A percentile compares a stretch with the other conserved stretches of the same genome.
These are phyloP conservation scores for Urtica urens DNA, from an alignment of 306 rosid genomes.

Conservation along the genomic window DNA sequence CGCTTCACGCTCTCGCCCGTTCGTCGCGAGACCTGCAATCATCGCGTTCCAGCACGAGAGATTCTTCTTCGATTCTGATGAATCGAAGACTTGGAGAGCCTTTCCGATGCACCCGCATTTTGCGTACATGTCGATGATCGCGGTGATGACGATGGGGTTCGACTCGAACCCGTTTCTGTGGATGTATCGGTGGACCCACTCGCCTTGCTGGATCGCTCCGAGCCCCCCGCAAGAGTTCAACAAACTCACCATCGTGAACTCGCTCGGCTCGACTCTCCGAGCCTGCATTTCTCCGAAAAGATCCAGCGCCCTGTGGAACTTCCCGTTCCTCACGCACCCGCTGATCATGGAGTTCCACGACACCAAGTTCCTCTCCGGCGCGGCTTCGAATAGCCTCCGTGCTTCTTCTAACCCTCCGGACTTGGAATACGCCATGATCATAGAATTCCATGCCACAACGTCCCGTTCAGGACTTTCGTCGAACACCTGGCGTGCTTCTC, in stretches of 20 bases:
- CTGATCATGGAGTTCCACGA: conserved; percentile 81
- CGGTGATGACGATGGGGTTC: conserved; percentile 53
- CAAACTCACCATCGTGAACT: conserved; percentile 83
- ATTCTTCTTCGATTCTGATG: conserved; percentile 26
- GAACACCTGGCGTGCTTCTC: conserved; percentile 48
- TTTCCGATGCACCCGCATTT: conserved; percentile 55
- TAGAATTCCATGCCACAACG: conserved; percentile 65
- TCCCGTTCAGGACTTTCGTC: conserved; percentile 37
- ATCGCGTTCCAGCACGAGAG: conserved; percentile 74
- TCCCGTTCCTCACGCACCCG: conserved; percentile 76
- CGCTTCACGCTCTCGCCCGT: conserved; percentile 58
- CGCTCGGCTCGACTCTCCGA: conserved; percentile 42
- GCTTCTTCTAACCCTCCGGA: conserved; percentile 57
- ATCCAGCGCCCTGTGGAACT: conserved; percentile 38
- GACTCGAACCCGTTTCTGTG: conserved; percentile 40
- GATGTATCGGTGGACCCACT: conserved; percentile 67
- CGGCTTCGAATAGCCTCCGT: conserved; percentile 49
- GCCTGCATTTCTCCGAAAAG: conserved; percentile 56
- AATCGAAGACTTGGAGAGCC: conserved; percentile 53
- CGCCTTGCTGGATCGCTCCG: conserved; percentile 71
- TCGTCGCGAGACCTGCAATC: conserved; percentile 65
- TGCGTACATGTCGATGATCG: conserved; percentile 76
- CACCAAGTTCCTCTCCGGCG: conserved; percentile 41
- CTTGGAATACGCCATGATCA: conserved; percentile 69
- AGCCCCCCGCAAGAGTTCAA: conserved; percentile 69